Conservation (phyloP, 2,329 filamentous ascomycete genomes). For the Tolypocladium cylindrosporum region DNA sequence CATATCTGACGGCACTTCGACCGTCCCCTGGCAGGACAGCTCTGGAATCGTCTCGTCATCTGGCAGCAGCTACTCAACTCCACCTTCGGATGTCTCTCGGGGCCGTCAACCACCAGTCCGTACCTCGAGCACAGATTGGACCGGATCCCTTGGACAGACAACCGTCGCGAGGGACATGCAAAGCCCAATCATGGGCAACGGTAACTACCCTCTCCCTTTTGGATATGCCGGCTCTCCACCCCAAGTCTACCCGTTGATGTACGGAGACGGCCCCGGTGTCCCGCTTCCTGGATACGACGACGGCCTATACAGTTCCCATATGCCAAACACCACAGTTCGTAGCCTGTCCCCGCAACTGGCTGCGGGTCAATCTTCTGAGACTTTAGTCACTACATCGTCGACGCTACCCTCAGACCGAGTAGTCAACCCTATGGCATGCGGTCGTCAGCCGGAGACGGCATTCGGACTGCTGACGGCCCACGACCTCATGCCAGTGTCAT, state of each 20-base stretch:
- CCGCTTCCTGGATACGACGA: slow-evolving; percentile 26
- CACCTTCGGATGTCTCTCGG: slow-evolving; percentile 25
- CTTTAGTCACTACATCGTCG: slow-evolving; percentile 35
- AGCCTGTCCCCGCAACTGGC: slow-evolving; percentile 37
- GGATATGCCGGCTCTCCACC: slow-evolving; percentile 16
- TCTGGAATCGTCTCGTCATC: slow-evolving; percentile 34
- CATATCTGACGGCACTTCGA: slow-evolving; percentile 10
- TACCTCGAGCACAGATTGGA: slow-evolving; percentile 22
- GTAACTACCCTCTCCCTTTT: slow-evolving; percentile 18
- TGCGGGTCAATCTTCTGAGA: slow-evolving; percentile 36
- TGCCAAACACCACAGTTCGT: slow-evolving; percentile 34
- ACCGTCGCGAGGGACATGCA: slow-evolving; percentile 8
- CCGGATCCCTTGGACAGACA: slow-evolving; percentile 16
- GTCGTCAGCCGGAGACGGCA: slow-evolving; percentile 30
- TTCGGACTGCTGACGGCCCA: slow-evolving; percentile 21
- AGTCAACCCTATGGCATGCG: slow-evolving; percentile 24
- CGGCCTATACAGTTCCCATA: slow-evolving; percentile 25
- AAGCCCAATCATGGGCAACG: slow-evolving; percentile 11
- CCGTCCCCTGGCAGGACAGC: slow-evolving; percentile 22
- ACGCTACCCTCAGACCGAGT: slow-evolving; percentile 23
- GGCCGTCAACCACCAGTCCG: slow-evolving; percentile 15
- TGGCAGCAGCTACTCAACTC: slow-evolving; percentile 37
- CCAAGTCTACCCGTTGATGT: slow-evolving; percentile 21
- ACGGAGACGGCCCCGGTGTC: slow-evolving; percentile 19
- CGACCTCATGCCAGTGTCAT: slow-evolving; percentile 17